Conservation (phyloP, 2,329 filamentous ascomycete species). For the Hypoxylon sp. region DNA sequence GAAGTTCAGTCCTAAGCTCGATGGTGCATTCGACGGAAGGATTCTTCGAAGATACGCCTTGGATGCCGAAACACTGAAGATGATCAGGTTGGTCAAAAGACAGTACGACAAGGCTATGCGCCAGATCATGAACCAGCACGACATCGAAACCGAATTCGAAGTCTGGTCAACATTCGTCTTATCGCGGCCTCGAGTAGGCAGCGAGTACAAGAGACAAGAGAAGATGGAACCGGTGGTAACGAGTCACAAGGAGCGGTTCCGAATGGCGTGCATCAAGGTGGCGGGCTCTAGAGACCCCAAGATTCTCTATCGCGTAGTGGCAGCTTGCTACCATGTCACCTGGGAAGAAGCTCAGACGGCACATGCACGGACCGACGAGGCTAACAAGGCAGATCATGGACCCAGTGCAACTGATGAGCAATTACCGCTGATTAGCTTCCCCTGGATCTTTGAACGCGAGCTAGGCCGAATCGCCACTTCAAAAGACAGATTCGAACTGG, state of each 20-base stretch:
- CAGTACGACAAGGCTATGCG: slow-evolving; percentile 82
- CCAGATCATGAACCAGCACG: slow-evolving; percentile 86
- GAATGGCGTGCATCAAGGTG: slow-evolving; percentile 71
- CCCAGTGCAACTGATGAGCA: slow-evolving; percentile 55
- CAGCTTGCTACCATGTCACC: slow-evolving; percentile 90
- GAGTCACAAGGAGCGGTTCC: slow-evolving; percentile 76
- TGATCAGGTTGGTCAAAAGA: slow-evolving; percentile 74
- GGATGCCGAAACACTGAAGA: slow-evolving; percentile 64
- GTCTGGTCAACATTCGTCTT: slow-evolving; percentile 89
- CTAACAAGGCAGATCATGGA: slow-evolving; percentile 50
- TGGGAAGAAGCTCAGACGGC: slow-evolving; percentile 74
- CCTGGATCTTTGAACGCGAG: slow-evolving; percentile 86
- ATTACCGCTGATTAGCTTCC: slow-evolving; percentile 91
- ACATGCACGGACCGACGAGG: slow-evolving; percentile 57
- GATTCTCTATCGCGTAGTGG: slow-evolving; percentile 76
- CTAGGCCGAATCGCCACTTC: slow-evolving; percentile 74
- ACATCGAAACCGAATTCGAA: slow-evolving; percentile 89
- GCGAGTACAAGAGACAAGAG: slow-evolving; percentile 89
- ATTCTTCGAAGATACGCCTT: slow-evolving; percentile 74
- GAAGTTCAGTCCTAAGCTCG: slow-evolving; percentile 79
- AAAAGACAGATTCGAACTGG: slow-evolving; percentile 52
- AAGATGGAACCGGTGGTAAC: slow-evolving; percentile 77
- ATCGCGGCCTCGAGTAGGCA: slow-evolving; percentile 75
- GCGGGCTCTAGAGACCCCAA: slow-evolving; percentile 70
- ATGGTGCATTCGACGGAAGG: slow-evolving; percentile 78